Evolutionary conservation across 2,329 filamentous ascomycete genomes (phyloP).

Genomic region (Capronia americana): DNA sequence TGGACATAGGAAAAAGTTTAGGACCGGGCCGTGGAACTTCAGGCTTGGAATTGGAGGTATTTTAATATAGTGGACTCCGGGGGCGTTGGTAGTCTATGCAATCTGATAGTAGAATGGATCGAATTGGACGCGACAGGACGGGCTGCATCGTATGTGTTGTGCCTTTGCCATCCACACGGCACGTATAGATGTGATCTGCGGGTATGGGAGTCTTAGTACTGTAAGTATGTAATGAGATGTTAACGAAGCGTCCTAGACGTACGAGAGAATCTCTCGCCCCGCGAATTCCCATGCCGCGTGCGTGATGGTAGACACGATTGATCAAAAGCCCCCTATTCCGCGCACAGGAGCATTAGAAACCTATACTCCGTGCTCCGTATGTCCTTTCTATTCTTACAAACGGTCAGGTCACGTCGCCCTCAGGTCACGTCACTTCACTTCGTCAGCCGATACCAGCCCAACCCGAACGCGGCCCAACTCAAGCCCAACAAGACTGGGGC

Average conservation of each 20-base stretch:
- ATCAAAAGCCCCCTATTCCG: too few relatives aligned
- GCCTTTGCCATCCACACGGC: not conserved
- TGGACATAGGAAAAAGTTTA: not conserved
- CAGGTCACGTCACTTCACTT: not conserved
- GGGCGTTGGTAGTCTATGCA: not conserved
- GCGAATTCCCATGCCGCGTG: too few relatives aligned
- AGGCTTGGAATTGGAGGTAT: not conserved
- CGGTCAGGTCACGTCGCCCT: too few relatives aligned
- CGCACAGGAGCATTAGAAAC: too few relatives aligned
- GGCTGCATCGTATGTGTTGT: not conserved
- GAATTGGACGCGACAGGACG: not conserved
- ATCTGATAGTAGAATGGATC: not conserved
- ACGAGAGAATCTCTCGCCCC: too few relatives aligned
- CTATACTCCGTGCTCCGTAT: too few relatives aligned
- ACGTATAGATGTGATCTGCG: not conserved
- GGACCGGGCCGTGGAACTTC: not conserved
- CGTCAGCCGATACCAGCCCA: constrained; percentile 26
- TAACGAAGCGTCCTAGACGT: too few relatives aligned
- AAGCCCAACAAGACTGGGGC: constrained; percentile 24
- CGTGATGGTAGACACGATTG: too few relatives aligned
- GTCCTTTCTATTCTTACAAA: too few relatives aligned
- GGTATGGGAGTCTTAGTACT: too few relatives aligned
- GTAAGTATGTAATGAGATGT: too few relatives aligned
- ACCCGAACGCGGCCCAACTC: constrained; percentile 20
- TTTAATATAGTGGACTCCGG: not conserved